Evolutionary conservation across 116 monocot species (phyloP).

Genomic region (Dioscorea cayenensis): DNA sequence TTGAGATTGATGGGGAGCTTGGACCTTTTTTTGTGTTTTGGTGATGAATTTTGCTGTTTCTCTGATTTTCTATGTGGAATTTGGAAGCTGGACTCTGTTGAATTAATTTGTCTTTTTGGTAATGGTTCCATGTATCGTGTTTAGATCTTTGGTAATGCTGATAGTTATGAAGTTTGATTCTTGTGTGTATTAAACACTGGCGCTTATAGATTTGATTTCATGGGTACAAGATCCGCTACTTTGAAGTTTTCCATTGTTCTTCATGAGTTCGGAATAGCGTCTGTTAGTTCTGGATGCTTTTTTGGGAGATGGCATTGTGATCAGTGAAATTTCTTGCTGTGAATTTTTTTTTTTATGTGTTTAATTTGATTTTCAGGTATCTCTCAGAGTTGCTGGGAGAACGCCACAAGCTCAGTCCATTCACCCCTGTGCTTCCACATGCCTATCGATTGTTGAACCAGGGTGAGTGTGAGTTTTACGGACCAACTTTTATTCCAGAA

Average conservation of each 20-base stretch:
- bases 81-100: neutral
- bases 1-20: neutral
- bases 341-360: neutral
- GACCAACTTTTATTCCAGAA: neutral
- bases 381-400: constrained; percentile 47
- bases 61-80: neutral
- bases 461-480: constrained; percentile 39
- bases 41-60: neutral
- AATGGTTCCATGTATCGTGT: no score
- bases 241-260: neutral
- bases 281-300: neutral
- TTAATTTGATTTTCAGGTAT: constrained; percentile 34
- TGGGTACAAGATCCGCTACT: neutral
- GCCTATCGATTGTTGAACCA: constrained; percentile 55
- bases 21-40: neutral
- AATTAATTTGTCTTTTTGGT: neutral
- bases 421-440: constrained; percentile 49
- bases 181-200: no score
- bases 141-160: no score
- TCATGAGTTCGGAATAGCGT: neutral
- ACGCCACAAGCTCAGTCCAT: constrained; percentile 58
- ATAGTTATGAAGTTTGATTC: no score
- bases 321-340: neutral
- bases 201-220: no score
- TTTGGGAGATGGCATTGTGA: neutral